Evolutionary conservation across 352 stramenopile species (phyloP).

Genomic region (Phytophthora pinifolia): DNA sequence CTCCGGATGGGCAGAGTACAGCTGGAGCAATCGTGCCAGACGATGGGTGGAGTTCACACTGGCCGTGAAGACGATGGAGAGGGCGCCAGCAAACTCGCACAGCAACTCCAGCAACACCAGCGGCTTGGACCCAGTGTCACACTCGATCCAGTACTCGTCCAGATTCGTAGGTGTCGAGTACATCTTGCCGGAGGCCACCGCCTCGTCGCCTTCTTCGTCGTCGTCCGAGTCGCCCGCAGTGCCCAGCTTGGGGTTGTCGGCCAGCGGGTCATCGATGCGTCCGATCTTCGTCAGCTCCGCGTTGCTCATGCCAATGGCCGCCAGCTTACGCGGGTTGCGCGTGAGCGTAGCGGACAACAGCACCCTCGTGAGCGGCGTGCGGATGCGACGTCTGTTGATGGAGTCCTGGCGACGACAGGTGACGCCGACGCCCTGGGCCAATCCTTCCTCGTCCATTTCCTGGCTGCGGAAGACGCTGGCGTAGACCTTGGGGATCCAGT

Average conservation of each 20-base stretch:
- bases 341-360: constrained; percentile 98
- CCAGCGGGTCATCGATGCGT: constrained; percentile 55
- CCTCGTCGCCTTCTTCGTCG: constrained; percentile 23
- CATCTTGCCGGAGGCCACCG: constrained; percentile 40
- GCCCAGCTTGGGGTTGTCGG: constrained; percentile 64
- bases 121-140: constrained; percentile 94
- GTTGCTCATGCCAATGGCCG: constrained; percentile 93
- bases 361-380: constrained; percentile 92
- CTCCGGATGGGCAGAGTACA: constrained; percentile 63
- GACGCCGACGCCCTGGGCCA: constrained; percentile 29
- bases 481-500: constrained; percentile 95
- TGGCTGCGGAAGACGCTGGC: constrained; percentile 77
- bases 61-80: constrained; percentile 96
- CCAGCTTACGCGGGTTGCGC: constrained; percentile 96
- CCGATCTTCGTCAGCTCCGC: constrained; percentile 93
- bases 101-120: constrained; percentile 94
- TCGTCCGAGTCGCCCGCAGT: constrained; percentile 36
- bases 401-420: constrained; percentile 74
- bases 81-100: constrained; percentile 63
- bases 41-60: constrained; percentile 97
- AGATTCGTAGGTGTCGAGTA: constrained; percentile 81
- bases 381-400: constrained; percentile 79
- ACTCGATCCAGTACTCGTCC: constrained; percentile 92
- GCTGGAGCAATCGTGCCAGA: constrained; percentile 93
- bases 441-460: constrained; percentile 41